Percentiles rank a stretch among this genome's conserved stretches.
These are phyloP conservation scores for Fusarium incarnatum DNA, from an alignment of 2,329 filamentous ascomycete genomes.

Conservation along the genomic window DNA sequence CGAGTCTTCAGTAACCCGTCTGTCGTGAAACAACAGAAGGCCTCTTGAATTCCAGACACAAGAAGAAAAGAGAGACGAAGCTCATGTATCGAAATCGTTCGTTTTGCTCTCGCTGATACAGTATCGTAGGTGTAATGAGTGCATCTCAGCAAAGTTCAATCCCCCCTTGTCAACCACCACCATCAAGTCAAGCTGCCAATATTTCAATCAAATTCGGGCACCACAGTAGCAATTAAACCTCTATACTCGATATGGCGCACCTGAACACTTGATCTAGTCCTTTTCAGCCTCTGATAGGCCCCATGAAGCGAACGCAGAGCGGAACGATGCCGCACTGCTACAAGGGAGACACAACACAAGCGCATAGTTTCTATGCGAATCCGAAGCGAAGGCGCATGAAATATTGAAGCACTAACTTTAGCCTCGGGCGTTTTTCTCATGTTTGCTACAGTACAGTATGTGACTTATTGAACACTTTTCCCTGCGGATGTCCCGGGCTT, in stretches of 20 bases:
- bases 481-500: slow-evolving; percentile 13
- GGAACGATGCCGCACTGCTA: slow-evolving; percentile 31
- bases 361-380: slow-evolving; percentile 7
- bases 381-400: slow-evolving; percentile 27
- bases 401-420: slow-evolving; percentile 25
- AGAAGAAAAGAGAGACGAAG: background rate
- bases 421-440: background rate
- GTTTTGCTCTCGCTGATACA: slow-evolving; percentile 9
- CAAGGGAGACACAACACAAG: slow-evolving; percentile 3
- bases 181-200: background rate
- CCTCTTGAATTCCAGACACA: background rate
- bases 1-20: slow-evolving; percentile 10
- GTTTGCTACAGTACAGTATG: slow-evolving; percentile 5
- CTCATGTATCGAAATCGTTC: background rate
- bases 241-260: background rate
- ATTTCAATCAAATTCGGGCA: background rate
- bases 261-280: slow-evolving; percentile 7
- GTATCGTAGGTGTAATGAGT: background rate
- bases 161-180: background rate
- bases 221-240: background rate
- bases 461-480: slow-evolving; percentile 1
- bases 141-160: background rate
- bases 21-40: background rate
- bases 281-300: slow-evolving; percentile 23
- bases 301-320: slow-evolving; percentile 30